Evolutionary conservation across 768 basidiomycete species (phyloP), one percentile per base, ranked within the genome.

Genomic region (Pleurotus djamor): DNA sequence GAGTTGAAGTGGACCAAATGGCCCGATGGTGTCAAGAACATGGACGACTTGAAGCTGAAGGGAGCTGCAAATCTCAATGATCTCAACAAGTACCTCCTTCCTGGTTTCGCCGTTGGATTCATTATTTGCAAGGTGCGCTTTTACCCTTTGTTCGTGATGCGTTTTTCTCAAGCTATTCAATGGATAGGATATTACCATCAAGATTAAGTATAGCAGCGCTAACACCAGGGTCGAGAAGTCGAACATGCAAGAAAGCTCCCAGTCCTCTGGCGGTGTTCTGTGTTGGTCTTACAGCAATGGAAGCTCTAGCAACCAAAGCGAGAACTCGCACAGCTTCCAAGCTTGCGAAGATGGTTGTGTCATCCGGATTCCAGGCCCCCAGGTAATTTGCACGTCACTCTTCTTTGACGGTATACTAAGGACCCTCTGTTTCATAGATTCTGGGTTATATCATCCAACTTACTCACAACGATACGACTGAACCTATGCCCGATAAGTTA

Each of bases 301-400:
- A 45, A 48, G 36, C 48, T 50, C 59, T 2, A 55, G 59, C 49
- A 60, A n/a, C 16, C 57, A 59, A 2, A 28, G 14, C 4, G 21
- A 45, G 12, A 32, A 33, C 8, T 3, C 50, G 32, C 59, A 60
- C 50, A 59, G 48, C 33, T 63, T 61, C 57, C 17, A 49, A 35
- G n/a, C 38, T 12, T 60, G 48, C 21, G 37, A 45, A 10, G 61
- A 66, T 35, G 65, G 65, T 7, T 62, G 55, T 37, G 57, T 65
- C 14, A 48, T 66, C 21, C 58, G 59, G 28, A 66, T 66, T 45
- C 65, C 65, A 4, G 65, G 65, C 3, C 65, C 65, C 1, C 65
- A 66, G 61, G 64, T 66, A 8, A 12, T 55, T 34, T 47, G 8
- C 12, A 9, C 4, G 16, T 48, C 47, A 48, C 21, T 5, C 47